Base-by-base conservation (phyloP, 2,329 filamentous ascomycete genomes). In the Fusarium nelsonii region DNA sequence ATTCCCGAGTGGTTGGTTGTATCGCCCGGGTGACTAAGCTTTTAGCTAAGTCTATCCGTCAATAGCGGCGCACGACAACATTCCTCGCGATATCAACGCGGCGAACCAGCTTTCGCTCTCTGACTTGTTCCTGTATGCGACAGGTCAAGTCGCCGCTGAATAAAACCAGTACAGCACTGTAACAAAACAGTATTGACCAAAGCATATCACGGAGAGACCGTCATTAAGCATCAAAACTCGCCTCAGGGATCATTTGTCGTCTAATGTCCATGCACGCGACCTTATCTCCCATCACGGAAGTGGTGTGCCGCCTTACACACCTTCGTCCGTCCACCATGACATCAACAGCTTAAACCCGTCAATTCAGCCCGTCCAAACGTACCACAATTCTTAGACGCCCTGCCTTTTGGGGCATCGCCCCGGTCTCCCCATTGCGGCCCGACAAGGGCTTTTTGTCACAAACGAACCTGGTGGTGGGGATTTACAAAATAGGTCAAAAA, bases 401-500 rank as follows among this genome's bases (percentile, higher is more conserved):
- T 58, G 53, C 61, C 67, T 32, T 51, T 68, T 51, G 63, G 28
- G 67, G 67, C 26, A 52, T 70, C 63, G 55, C 44, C 30, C 58
- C 67, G 67, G 57, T 50, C 41, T 50, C 37, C 39, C 63, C 67
- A 70, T 70, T 70, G 67, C 67, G 67, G 67, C 67, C 67, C 67
- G 67, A 70, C 50, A 55, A 57, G 62, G 52, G 44, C 23, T 37
- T 36, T 56, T 30, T n/a, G n/a, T 30, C 16, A 16, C 36, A 36
- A 44, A 33, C 40, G 28, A 58, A 58, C 50, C 44, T 58, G 20
- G 33, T 46, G 46, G 61, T 63, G 61, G 60, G 61, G 59, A 37
- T 45, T 23, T 8, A 43, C 8, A 37, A 26, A 30, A 51, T n/a
- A 45, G 11, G 28, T 39, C 34, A 41, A 43, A 63, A 39, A 53